Conservation (phyloP, 345 rosid species). For the Acer saccharum region DNA sequence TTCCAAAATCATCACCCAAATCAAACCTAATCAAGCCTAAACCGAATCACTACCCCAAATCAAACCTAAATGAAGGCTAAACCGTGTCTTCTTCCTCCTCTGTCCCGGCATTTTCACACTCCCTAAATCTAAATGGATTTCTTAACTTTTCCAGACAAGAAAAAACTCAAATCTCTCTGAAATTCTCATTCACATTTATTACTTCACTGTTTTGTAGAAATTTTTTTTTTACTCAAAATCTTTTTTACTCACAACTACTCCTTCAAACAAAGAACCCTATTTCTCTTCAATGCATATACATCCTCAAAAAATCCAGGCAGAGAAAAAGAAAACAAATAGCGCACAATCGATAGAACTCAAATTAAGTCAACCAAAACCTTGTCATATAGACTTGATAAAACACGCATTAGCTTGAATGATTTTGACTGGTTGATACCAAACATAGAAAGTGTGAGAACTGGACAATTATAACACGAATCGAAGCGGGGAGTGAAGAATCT, state of each 20-base stretch:
- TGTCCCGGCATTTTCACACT: conserved; percentile 39
- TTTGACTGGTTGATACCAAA: conserved; percentile 17
- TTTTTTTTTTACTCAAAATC: not conserved
- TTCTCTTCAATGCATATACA: conserved; percentile 9
- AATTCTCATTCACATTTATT: conserved; percentile 19
- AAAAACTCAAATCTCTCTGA: conserved; percentile 18
- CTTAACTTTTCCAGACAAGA: conserved; percentile 15
- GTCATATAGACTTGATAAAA: not conserved
- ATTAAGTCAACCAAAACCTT: not conserved
- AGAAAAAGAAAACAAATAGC: not conserved
- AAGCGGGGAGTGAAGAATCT: no score
- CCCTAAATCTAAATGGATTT: conserved; percentile 15
- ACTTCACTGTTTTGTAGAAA: not conserved
- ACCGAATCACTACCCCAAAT: no score
- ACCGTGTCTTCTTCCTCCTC: conserved; percentile 40
- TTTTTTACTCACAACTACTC: conserved; percentile 2
- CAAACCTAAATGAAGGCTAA: conserved; percentile 32
- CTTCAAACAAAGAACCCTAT: not conserved
- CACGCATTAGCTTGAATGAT: conserved; percentile 23
- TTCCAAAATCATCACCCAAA: no score
- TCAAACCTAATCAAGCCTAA: no score
- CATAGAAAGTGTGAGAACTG: not conserved
- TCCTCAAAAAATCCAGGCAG: not conserved
- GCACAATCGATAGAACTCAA: not conserved
- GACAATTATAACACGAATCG: no score